phyloP scores from a whole-genome alignment of 2,329 filamentous ascomycete genomes.

The Xenoacremonium recifei region DNA sequence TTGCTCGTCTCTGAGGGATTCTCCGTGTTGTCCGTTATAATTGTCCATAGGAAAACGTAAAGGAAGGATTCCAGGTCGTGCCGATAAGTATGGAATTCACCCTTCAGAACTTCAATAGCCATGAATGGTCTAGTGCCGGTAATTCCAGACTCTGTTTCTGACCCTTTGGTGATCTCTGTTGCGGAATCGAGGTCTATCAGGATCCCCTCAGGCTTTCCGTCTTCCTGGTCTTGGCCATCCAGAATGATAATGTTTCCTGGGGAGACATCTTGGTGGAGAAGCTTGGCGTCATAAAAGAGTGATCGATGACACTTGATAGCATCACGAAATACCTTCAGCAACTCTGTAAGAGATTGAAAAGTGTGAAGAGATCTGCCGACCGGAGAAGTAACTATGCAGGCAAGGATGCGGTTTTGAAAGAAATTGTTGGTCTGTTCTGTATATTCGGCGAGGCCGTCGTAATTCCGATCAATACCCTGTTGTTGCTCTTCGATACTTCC shows the following conservation, averaged over 20 bases:
- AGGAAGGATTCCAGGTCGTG: slow-evolving; percentile 30
- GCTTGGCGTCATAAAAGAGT: slow-evolving; percentile 1
- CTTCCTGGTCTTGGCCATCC: background rate
- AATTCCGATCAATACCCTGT: slow-evolving; percentile 2
- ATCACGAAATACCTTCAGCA: slow-evolving; percentile 17
- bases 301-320: slow-evolving; percentile 18
- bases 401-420: slow-evolving; percentile 17
- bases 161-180: slow-evolving; percentile 6
- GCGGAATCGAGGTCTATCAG: slow-evolving; percentile 20
- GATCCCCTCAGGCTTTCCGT: slow-evolving; percentile 4
- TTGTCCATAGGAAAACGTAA: slow-evolving; percentile 21
- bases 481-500: slow-evolving; percentile 4
- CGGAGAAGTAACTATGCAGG: slow-evolving; percentile 19
- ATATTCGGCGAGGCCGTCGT: slow-evolving; percentile 7
- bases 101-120: slow-evolving; percentile 19
- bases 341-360: slow-evolving; percentile 11
- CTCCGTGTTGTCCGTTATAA: slow-evolving; percentile 3
- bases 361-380: slow-evolving; percentile 16
- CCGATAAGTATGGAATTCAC: slow-evolving; percentile 15
- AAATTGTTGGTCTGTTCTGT: slow-evolving; percentile 10
- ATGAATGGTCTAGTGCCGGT: slow-evolving; percentile 24
- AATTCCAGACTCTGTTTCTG: slow-evolving; percentile 6
- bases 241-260: slow-evolving; percentile 15
- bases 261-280: slow-evolving; percentile 6
- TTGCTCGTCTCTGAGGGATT: slow-evolving; percentile 10